These are phyloP conservation scores for Albugo laibachii DNA, from an alignment of 352 stramenopile species.

Conservation along the genomic window DNA sequence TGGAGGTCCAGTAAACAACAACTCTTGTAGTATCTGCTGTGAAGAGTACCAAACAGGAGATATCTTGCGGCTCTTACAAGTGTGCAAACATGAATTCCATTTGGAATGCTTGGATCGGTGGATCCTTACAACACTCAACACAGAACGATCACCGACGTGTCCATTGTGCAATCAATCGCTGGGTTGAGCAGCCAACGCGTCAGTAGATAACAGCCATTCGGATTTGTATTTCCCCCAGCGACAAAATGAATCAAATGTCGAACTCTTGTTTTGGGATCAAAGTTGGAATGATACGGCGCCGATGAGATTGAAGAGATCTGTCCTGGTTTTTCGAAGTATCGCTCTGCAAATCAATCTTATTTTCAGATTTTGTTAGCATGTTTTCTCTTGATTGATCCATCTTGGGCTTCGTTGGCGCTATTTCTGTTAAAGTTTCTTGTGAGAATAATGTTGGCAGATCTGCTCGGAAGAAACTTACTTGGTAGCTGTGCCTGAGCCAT, in stretches of 20 bases:
- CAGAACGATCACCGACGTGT: conserved; percentile 42
- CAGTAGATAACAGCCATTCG: not conserved
- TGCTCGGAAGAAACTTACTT: too few relatives aligned
- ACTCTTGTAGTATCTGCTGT: conserved; percentile 77
- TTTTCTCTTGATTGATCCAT: too few relatives aligned
- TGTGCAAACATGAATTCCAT: conserved; percentile 79
- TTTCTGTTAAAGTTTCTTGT: too few relatives aligned
- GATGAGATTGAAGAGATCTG: not conserved
- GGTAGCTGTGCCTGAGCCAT: too few relatives aligned
- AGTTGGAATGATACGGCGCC: conserved; percentile 28
- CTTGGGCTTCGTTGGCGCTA: too few relatives aligned
- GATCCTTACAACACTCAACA: conserved; percentile 59
- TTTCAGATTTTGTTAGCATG: too few relatives aligned
- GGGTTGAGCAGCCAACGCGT: not conserved
- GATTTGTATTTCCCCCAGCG: not conserved
- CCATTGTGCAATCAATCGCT: conserved; percentile 57
- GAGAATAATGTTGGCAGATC: too few relatives aligned
- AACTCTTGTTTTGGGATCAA: conserved; percentile 32
- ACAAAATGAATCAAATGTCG: conserved; percentile 16
- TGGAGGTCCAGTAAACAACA: conserved; percentile 59
- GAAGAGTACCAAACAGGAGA: conserved; percentile 69
- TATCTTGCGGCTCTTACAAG: conserved; percentile 48
- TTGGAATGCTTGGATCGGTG: conserved; percentile 79
- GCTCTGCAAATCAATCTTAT: too few relatives aligned
- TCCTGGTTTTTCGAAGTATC: too few relatives aligned